Evolutionary conservation across 208 protist genomes (phyloP), one percentile per base, ranked within the genome.

Genomic region (Ichthyophonus hoferi): DNA sequence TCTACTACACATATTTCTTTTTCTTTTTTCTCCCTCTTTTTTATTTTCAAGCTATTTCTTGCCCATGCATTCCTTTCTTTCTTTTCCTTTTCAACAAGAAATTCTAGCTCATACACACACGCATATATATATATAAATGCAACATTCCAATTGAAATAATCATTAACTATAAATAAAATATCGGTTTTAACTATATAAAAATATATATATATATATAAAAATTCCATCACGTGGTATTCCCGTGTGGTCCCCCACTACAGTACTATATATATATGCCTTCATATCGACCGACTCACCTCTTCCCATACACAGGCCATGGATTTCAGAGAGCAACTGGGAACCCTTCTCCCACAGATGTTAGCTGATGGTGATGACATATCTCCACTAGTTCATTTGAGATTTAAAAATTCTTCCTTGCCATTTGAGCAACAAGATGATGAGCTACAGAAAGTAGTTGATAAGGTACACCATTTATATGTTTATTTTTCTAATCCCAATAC

Each of bases 371-470:
- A 82, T 38, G 78, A 82, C 35, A 38, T 82, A 0, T 82, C 78
- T 17, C 78, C 78, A 38, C 7, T 82, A 7, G n/a, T 82, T 24
- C 78, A 82, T n/a, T n/a, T 82, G 78, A 7, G 78, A 17, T 24
- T 82, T 12, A n/a, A 37, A 12, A n/a, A 82, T 24, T 34, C n/a
- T n/a, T 34, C 17, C 0, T 34, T 40, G 78, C 35, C 24, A 24
- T n/a, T 39, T 12, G 78, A n/a, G 17, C 33, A 82, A 37, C 78
- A 82, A n/a, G n/a, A 82, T n/a, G 14, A 24, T 24, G 78, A 82
- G n/a, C 78, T 82, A n/a, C 78, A 82, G 78, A 82, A 37, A n/a
- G n/a, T 82, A 34, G 35, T 82, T 0, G 35, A 82, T n/a, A n/a
- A 37, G 33, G 78, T 82, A 37, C 35, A n/a, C 35, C 24, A 82